Evolutionary conservation across 768 basidiomycete genomes (phyloP).

Genomic region (Russula sp.): DNA sequence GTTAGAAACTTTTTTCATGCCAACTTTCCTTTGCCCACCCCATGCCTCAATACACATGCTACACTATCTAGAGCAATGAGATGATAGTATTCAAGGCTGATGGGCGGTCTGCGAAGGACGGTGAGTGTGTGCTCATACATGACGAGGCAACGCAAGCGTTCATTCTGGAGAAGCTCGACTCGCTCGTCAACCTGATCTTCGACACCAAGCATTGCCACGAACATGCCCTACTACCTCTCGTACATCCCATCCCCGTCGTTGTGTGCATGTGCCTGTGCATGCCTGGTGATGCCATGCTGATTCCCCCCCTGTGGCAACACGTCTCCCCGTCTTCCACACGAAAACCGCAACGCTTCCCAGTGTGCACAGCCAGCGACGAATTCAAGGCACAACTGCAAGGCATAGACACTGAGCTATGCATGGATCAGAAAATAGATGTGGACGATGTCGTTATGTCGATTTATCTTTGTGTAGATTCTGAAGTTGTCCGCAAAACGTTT

Average conservation of each 20-base stretch:
- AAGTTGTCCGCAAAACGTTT: too few relatives aligned
- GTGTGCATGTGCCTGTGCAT: not conserved
- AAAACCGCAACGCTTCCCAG: constrained; percentile 4
- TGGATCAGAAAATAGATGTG: constrained; percentile 29
- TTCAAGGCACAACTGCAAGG: constrained; percentile 26
- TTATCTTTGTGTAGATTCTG: too few relatives aligned
- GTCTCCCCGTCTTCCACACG: not conserved
- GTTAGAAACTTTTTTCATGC: constrained; percentile 25
- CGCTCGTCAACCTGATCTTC: constrained; percentile 19
- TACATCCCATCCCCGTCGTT: not conserved
- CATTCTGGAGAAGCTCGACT: constrained; percentile 21
- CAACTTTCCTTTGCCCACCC: constrained; percentile 39
- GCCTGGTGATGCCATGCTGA: not conserved
- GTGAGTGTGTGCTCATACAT: constrained; percentile 73
- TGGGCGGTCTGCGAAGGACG: constrained; percentile 55
- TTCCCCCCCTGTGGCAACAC: not conserved
- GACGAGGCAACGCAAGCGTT: constrained; percentile 50
- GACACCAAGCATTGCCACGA: not conserved
- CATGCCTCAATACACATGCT: not conserved
- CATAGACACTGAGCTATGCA: not conserved
- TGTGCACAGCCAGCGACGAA: constrained; percentile 19
- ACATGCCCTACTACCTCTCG: constrained; percentile 16
- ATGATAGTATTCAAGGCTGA: constrained; percentile 48
- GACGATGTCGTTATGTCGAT: too few relatives aligned
- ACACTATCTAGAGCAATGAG: constrained; percentile 38